Percentiles rank a stretch among this genome's conserved stretches.
These are phyloP conservation scores for Phenoliferia sp. DNA, from an alignment of 1,284 basidiomycete species.

Conservation along the genomic window DNA sequence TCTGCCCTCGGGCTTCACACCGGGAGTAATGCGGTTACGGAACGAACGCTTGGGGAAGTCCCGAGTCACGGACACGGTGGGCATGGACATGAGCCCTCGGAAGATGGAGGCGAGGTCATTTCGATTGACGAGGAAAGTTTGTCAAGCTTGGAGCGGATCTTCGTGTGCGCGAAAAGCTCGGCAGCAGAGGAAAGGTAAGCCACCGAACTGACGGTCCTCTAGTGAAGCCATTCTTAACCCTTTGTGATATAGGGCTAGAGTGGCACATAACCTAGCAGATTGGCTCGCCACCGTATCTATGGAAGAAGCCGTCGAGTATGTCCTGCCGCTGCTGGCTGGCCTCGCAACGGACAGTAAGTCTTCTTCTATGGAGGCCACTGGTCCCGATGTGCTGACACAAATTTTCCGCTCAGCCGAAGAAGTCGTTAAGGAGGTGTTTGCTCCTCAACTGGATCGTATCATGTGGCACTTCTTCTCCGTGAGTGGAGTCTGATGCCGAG, in stretches of 20 bases:
- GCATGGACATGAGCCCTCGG: not conserved
- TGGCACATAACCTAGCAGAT: constrained; percentile 69
- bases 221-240: no score
- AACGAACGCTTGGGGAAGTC: no score
- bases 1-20: not conserved
- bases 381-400: not conserved
- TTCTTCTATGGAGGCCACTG: not conserved
- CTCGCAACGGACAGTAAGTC: constrained; percentile 65
- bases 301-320: constrained; percentile 87
- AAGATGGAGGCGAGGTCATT: constrained; percentile 5
- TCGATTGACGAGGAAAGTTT: constrained; percentile 58
- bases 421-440: constrained; percentile 80
- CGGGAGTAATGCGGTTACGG: no score
- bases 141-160: constrained; percentile 84
- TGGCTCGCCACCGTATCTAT: constrained; percentile 72
- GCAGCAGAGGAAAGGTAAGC: constrained; percentile 70
- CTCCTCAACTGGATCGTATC: constrained; percentile 71
- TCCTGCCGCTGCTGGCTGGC: constrained; percentile 79
- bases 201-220: no score
- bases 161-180: constrained; percentile 82
- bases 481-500: constrained; percentile 28
- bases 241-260: constrained; percentile 66
- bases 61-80: not conserved
- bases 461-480: constrained; percentile 94
- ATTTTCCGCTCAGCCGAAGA: constrained; percentile 56